Percentiles rank a stretch among this genome's conserved stretches.
Conservation (phyloP, 495 filamentous ascomycete species). For the Talaromyces stipitatus region DNA sequence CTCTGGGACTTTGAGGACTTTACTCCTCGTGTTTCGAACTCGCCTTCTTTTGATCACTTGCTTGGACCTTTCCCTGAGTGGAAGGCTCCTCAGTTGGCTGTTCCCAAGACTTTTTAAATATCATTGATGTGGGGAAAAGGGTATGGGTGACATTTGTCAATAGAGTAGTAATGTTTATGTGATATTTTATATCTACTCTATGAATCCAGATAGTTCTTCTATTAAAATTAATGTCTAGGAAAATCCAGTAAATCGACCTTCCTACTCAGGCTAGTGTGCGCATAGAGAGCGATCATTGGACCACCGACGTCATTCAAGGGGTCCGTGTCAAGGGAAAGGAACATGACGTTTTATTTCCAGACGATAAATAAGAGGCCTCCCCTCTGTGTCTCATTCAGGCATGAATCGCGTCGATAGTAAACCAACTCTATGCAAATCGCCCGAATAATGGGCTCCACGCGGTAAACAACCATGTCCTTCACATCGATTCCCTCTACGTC, state of each 20-base stretch:
- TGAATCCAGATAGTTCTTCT: no score
- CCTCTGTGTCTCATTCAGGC: no score
- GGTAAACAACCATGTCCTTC: not conserved
- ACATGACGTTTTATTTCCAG: not conserved
- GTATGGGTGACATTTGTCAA: not conserved
- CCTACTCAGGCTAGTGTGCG: not conserved
- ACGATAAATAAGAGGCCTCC: no score
- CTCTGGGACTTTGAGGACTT: conserved; percentile 40
- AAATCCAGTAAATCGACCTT: not conserved
- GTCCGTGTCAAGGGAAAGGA: not conserved
- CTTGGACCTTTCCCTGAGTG: conserved; percentile 10
- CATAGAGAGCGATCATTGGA: not conserved
- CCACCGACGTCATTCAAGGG: not conserved
- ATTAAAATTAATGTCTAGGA: not conserved
- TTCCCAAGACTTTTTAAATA: conserved; percentile 4
- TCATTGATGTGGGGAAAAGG: not conserved
- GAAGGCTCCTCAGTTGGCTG: conserved; percentile 3
- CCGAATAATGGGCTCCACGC: not conserved
- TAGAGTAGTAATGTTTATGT: not conserved
- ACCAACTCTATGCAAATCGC: no score
- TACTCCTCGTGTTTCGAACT: conserved; percentile 27
- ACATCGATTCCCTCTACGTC: not conserved
- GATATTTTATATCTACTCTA: no score
- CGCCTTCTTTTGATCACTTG: conserved; percentile 37
- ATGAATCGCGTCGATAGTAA: no score